Conservation (phyloP, 176 grass and related monocot species). For the Phragmites australis region DNA sequence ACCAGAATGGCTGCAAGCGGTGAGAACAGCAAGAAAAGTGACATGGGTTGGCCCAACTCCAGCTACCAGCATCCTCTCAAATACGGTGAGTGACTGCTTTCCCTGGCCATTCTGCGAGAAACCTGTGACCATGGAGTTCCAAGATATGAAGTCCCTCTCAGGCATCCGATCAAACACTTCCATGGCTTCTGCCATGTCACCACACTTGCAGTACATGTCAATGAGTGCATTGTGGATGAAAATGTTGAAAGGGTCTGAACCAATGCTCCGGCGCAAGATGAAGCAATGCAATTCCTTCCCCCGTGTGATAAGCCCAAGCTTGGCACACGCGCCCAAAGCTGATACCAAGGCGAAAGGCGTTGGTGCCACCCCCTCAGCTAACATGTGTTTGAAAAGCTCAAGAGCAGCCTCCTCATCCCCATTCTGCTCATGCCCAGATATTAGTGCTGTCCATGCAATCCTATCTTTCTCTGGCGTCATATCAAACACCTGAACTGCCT, state of each 20-base stretch:
- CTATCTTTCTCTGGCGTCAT: conserved; percentile 45
- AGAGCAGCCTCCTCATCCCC: conserved; percentile 56
- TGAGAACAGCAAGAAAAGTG: conserved; percentile 72
- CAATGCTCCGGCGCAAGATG: conserved; percentile 39
- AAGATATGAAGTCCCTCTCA: conserved; percentile 55
- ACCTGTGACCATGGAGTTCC: conserved; percentile 76
- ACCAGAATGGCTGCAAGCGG: conserved; percentile 69
- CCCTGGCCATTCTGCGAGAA: conserved; percentile 70
- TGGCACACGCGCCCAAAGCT: conserved; percentile 51
- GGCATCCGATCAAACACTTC: conserved; percentile 46
- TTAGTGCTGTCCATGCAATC: conserved; percentile 67
- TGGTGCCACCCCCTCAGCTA: conserved; percentile 40
- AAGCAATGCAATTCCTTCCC: conserved; percentile 71
- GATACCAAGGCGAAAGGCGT: conserved; percentile 58
- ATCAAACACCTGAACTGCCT: conserved; percentile 43
- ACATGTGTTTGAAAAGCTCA: conserved; percentile 48
- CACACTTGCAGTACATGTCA: conserved; percentile 74
- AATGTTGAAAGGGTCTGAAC: conserved; percentile 61
- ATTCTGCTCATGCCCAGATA: conserved; percentile 75
- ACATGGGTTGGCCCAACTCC: conserved; percentile 58
- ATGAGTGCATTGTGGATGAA: conserved; percentile 67
- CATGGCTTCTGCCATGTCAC: conserved; percentile 45
- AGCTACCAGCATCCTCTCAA: conserved; percentile 60
- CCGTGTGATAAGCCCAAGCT: conserved; percentile 40
- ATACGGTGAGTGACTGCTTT: conserved; percentile 51